A percentile compares a stretch with the other conserved stretches of the same genome.
Conservation (phyloP, 768 basidiomycete genomes). For the Tephrocybe sp. region DNA sequence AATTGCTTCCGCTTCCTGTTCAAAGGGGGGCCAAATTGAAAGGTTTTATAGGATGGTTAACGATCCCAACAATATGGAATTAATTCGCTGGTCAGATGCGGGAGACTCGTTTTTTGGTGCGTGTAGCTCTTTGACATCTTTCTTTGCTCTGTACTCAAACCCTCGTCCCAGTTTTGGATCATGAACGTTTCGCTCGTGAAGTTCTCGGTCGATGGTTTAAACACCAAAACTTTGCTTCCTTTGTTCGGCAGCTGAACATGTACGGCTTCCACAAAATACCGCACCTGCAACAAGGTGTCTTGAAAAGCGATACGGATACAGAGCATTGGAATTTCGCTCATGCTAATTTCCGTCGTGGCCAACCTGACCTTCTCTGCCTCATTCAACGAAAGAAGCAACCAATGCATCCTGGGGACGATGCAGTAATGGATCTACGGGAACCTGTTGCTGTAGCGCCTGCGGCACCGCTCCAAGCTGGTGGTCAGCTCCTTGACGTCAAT, state of each 20-base stretch:
- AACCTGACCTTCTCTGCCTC: constrained; percentile 82
- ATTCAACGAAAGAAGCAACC: constrained; percentile 86
- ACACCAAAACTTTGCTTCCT: constrained; percentile 91
- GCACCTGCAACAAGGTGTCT: constrained; percentile 91
- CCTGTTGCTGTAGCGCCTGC: constrained; percentile 12
- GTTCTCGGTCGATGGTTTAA: constrained; percentile 96
- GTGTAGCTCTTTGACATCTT: neutral
- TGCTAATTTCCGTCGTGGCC: constrained; percentile 82
- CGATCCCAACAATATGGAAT: no score
- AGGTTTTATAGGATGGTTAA: constrained; percentile 75
- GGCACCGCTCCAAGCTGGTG: constrained; percentile 20
- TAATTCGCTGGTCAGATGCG: constrained; percentile 89
- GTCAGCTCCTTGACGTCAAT: constrained; percentile 71
- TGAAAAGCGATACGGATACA: constrained; percentile 76
- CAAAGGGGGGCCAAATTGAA: no score
- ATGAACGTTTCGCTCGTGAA: constrained; percentile 86
- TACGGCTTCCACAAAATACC: constrained; percentile 96
- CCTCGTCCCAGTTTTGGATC: constrained; percentile 71
- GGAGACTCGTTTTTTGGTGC: constrained; percentile 93
- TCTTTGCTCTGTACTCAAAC: neutral
- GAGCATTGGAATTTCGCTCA: constrained; percentile 94
- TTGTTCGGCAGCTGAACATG: constrained; percentile 94
- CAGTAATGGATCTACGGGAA: constrained; percentile 33
- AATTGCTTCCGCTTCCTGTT: constrained; percentile 29
- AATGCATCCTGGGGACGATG: constrained; percentile 34